Base-by-base conservation (phyloP, 2,329 filamentous ascomycete species). In the Apiospora saccharicola region DNA sequence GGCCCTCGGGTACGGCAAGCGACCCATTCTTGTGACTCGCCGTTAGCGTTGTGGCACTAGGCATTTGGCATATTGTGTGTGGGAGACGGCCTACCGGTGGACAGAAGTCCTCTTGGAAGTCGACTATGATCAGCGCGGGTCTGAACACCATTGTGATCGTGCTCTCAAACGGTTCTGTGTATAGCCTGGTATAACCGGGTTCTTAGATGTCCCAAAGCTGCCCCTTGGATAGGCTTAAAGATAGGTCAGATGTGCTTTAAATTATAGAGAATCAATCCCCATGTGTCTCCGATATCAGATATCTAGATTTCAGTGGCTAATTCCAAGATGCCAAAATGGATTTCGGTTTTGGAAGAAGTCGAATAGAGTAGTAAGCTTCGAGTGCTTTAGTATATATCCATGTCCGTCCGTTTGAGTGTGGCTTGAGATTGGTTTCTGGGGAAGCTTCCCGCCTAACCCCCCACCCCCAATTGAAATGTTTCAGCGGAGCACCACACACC, bases 91-190 rank as follows among this genome's bases (percentile, higher is more conserved):
- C 84, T 84, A 96, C 94, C 16, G 95, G 95, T 73, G 94, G 93
- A 82, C 94, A 97, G 82, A 98, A 98, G 85, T 98, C 96, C 82
- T 98, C 93, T 83, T 98, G 96, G 79, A 97, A 88, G 82, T 98
- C 95, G 70, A 98, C 92, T 14, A 98, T 88, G 68, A 98, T 83
- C 34, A 90, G 83, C 2, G 88, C 88, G 4, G 89, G 86, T 69
- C 68, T 34, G 47, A 70, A 57, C 22, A 26, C 46, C 47, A 57
- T 10, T 34, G 43, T 43, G 13, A 30, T 16, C 19, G 19, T 22
- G 14, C 19, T 30, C 37, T 19, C 19, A 16, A 37, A 7, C 5
- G 19, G n/a, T 41, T 30, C 3, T 3, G 7, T 34, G 24, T 14
- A 24, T 1, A 16, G 2, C 0, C 26, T 6, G 47, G 19, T 68